phyloP scores from a whole-genome alignment of 192 early-diverging fungal species.

The Lobosporangium transversale region DNA sequence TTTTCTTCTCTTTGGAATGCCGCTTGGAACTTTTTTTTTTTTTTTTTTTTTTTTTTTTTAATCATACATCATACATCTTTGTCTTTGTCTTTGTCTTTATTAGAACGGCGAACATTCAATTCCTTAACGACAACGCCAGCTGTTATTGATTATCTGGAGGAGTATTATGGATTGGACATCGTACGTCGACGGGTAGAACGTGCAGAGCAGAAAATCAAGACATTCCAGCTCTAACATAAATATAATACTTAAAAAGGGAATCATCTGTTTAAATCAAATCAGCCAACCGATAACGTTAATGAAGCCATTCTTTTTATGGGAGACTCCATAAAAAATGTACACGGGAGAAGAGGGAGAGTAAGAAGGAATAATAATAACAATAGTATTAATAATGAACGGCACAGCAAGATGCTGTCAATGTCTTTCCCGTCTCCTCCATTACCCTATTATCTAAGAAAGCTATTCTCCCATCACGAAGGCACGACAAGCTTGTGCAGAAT shows the following conservation, averaged over 20 bases:
- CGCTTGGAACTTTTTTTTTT: background rate
- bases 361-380: too few relatives aligned
- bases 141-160: constrained; percentile 81
- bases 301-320: too few relatives aligned
- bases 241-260: too few relatives aligned
- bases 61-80: background rate
- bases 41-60: background rate
- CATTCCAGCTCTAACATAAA: too few relatives aligned
- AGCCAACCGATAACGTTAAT: too few relatives aligned
- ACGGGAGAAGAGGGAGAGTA: too few relatives aligned
- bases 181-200: constrained; percentile 7
- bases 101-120: constrained; percentile 91
- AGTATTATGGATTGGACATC: constrained; percentile 58
- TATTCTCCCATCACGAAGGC: constrained; percentile 3
- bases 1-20: too few relatives aligned
- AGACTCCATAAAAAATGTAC: too few relatives aligned
- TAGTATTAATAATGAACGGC: too few relatives aligned
- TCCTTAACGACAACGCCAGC: constrained; percentile 78
- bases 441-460: background rate
- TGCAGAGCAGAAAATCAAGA: constrained; percentile 3
- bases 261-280: too few relatives aligned
- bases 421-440: too few relatives aligned
- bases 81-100: constrained; percentile 4
- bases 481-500: constrained; percentile 12
- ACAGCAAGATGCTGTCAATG: too few relatives aligned